Evolutionary conservation across 768 basidiomycete species (phyloP).

Genomic region (Termitomyces titanicus): DNA sequence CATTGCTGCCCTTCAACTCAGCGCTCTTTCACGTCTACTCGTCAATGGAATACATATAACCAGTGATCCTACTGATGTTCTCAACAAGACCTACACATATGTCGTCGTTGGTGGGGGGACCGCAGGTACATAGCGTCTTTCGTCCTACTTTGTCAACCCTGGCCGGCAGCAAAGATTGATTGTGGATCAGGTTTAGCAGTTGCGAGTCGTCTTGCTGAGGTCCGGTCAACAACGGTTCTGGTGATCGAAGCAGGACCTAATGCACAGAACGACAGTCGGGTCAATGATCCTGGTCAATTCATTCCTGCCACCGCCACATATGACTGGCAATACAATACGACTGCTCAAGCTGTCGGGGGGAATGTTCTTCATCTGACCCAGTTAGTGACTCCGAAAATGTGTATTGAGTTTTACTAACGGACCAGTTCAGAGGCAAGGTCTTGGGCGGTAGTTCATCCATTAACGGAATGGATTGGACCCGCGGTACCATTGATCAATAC

Average conservation of each 20-base stretch:
- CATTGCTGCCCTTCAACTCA: not conserved
- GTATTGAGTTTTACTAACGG: not conserved
- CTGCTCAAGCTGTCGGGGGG: slow-evolving; percentile 9
- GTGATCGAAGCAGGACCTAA: slow-evolving; percentile 15
- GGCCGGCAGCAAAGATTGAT: not conserved
- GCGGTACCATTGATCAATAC: slow-evolving; percentile 17
- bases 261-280: slow-evolving; percentile 8
- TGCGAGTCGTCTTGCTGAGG: slow-evolving; percentile 14
- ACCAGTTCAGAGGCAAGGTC: slow-evolving; percentile 11
- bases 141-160: not conserved
- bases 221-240: not conserved
- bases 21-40: not conserved
- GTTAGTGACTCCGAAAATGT: not conserved
- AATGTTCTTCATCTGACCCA: slow-evolving; percentile 5
- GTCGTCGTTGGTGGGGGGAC: slow-evolving; percentile 13
- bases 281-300: slow-evolving; percentile 13
- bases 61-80: slow-evolving; percentile 3
- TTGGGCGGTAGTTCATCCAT: slow-evolving; percentile 18
- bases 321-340: slow-evolving; percentile 14
- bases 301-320: not conserved
- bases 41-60: slow-evolving; percentile 11
- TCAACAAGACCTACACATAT: slow-evolving; percentile 10
- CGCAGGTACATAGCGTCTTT: slow-evolving; percentile 3
- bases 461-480: slow-evolving; percentile 18
- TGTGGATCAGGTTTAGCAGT: slow-evolving; percentile 5